phyloP scores from a whole-genome alignment of 768 basidiomycete genomes.

The Agrocybe chaxingu region DNA sequence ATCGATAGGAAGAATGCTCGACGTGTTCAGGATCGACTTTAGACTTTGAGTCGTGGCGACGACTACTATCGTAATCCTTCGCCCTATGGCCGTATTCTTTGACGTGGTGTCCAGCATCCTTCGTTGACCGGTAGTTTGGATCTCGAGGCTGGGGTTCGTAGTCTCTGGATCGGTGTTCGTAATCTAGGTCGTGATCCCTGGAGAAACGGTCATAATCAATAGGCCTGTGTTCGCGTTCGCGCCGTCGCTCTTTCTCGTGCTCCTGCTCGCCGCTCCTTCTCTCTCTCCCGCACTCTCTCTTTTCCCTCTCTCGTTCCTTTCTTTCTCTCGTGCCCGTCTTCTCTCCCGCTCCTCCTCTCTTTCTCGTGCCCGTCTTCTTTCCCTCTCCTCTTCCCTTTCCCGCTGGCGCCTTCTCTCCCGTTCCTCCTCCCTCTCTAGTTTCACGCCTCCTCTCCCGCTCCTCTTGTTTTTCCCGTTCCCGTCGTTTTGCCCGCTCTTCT shows the following conservation, averaged over 20 bases:
- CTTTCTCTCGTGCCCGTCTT: slow-evolving; percentile 1
- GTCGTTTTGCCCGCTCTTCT: not conserved
- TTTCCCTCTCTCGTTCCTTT: slow-evolving; percentile 8
- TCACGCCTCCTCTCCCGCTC: slow-evolving; percentile 2
- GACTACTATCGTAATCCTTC: slow-evolving; percentile 5
- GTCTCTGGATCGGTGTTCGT: slow-evolving; percentile 8
- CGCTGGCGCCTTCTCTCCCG: slow-evolving; percentile 1
- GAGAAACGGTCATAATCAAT: slow-evolving; percentile 9
- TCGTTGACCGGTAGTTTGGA: slow-evolving; percentile 3
- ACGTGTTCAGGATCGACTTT: slow-evolving; percentile 9
- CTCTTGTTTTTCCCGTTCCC: slow-evolving; percentile 4
- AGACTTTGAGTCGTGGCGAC: slow-evolving; percentile 8
- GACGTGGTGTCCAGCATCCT: slow-evolving; percentile 6
- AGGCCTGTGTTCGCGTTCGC: slow-evolving; percentile 4
- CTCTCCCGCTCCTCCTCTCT: slow-evolving; percentile 3
- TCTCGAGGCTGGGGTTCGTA: not conserved
- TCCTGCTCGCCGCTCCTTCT: slow-evolving; percentile 3
- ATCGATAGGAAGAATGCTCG: slow-evolving; percentile 10
- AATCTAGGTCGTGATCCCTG: slow-evolving; percentile 3
- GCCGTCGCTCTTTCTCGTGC: not conserved
- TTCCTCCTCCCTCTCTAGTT: slow-evolving; percentile 1
- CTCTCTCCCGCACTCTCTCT: slow-evolving; percentile 2
- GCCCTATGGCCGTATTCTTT: slow-evolving; percentile 10
- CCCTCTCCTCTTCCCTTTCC: not conserved
- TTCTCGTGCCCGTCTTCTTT: slow-evolving; percentile 2